A percentile compares a stretch with the other conserved stretches of the same genome.
Evolutionary conservation across 768 basidiomycete genomes (phyloP).

Genomic region (Naganishia friedmannii): DNA sequence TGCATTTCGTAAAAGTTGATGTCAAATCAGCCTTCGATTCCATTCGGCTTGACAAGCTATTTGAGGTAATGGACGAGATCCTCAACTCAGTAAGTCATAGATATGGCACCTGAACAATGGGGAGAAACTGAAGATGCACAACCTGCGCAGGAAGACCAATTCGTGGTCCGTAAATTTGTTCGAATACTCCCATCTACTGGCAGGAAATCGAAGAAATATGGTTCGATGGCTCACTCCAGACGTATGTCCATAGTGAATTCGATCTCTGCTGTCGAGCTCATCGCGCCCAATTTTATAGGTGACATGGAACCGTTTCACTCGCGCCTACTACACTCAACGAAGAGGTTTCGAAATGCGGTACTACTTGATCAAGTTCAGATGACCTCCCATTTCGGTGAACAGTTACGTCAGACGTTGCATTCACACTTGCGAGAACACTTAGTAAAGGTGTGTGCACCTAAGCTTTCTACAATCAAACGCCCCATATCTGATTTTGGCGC

Average conservation of each 20-base stretch:
- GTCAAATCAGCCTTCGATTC: slow-evolving; percentile 96
- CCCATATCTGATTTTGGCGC: not conserved
- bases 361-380: slow-evolving; percentile 76
- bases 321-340: slow-evolving; percentile 1
- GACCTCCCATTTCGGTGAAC: slow-evolving; percentile 34
- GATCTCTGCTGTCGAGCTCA: not conserved
- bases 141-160: slow-evolving; percentile 55
- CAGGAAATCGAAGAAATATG: slow-evolving; percentile 45
- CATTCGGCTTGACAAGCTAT: slow-evolving; percentile 80
- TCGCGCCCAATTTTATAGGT: not conserved
- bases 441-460: not conserved
- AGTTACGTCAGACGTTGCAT: slow-evolving; percentile 26
- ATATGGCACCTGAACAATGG: slow-evolving; percentile 28
- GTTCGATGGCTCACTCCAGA: slow-evolving; percentile 10
- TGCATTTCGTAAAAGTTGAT: slow-evolving; percentile 96
- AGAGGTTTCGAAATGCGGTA: slow-evolving; percentile 62
- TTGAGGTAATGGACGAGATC: slow-evolving; percentile 70
- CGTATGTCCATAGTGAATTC: not conserved
- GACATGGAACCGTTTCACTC: slow-evolving; percentile 11
- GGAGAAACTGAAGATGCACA: slow-evolving; percentile 36
- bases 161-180: slow-evolving; percentile 69
- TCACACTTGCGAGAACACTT: slow-evolving; percentile 4
- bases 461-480: not conserved
- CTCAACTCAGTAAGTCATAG: slow-evolving; percentile 60
- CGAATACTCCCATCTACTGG: slow-evolving; percentile 62